A percentile compares a stretch with the other conserved stretches of the same genome.
Evolutionary conservation across 1,284 basidiomycete genomes (phyloP).

Genomic region (Irpex sp.): DNA sequence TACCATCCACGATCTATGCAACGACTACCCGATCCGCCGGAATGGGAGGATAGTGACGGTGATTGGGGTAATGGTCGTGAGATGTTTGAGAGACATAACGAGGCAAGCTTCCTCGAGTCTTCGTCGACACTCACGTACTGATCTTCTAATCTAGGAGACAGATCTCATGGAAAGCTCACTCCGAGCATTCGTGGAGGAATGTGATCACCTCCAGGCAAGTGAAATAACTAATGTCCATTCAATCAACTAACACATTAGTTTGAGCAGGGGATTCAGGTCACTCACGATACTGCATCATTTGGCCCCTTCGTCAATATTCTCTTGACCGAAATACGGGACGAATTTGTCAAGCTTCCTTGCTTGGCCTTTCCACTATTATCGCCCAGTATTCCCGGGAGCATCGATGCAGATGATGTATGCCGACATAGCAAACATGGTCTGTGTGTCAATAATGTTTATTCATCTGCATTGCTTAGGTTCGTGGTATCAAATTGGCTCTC

Average conservation of each 20-base stretch:
- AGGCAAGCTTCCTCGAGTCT: constrained; percentile 46
- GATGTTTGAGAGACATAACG: constrained; percentile 59
- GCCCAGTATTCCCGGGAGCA: constrained; percentile 38
- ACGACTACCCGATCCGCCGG: constrained; percentile 62
- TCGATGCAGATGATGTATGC: constrained; percentile 33
- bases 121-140: background rate
- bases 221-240: background rate
- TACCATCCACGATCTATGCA: constrained; percentile 74
- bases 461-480: constrained; percentile 14
- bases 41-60: constrained; percentile 59
- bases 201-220: constrained; percentile 74
- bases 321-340: constrained; percentile 68
- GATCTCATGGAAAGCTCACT: constrained; percentile 72
- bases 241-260: background rate
- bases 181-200: constrained; percentile 77
- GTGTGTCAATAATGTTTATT: background rate
- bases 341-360: constrained; percentile 65
- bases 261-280: constrained; percentile 73
- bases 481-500: constrained; percentile 44
- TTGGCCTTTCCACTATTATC: constrained; percentile 69
- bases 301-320: constrained; percentile 71
- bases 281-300: constrained; percentile 68
- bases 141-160: constrained; percentile 22
- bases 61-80: constrained; percentile 67
- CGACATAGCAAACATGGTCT: background rate